phyloP scores from a whole-genome alignment of 2,329 filamentous ascomycete genomes.

The Fusarium transvaalense region DNA sequence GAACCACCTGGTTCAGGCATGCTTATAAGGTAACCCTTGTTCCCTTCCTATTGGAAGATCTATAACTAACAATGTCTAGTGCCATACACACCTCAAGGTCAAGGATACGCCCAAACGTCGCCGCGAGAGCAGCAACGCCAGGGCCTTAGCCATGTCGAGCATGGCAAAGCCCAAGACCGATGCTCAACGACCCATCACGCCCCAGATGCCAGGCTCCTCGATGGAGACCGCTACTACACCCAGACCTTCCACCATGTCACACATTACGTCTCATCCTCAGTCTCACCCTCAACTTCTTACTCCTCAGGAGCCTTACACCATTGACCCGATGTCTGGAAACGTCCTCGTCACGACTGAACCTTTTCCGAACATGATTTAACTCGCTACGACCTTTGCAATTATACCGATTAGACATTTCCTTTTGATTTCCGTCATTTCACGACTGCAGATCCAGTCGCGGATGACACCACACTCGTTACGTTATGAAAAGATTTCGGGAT shows the following conservation, averaged over 20 bases:
- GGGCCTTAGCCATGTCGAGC: constrained; percentile 56
- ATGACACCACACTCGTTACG: constrained; percentile 47
- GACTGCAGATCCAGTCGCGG: constrained; percentile 43
- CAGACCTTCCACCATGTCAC: constrained; percentile 48
- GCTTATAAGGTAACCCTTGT: constrained; percentile 78
- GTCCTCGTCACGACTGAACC: constrained; percentile 45
- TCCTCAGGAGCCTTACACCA: constrained; percentile 36
- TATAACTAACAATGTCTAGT: constrained; percentile 59
- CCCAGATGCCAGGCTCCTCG: constrained; percentile 46
- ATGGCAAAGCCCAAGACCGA: constrained; percentile 64
- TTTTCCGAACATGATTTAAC: constrained; percentile 50
- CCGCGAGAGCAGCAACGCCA: constrained; percentile 70
- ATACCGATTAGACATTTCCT: constrained; percentile 35
- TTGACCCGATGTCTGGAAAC: constrained; percentile 44
- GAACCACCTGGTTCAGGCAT: constrained; percentile 92
- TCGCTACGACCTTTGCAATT: constrained; percentile 32
- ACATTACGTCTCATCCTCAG: constrained; percentile 47
- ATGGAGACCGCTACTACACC: constrained; percentile 44
- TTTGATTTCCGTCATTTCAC: constrained; percentile 39
- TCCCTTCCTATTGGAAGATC: background rate
- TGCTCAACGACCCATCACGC: constrained; percentile 53
- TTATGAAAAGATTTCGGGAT: constrained; percentile 46
- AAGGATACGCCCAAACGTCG: constrained; percentile 78
- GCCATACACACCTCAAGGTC: constrained; percentile 78
- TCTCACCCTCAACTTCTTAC: constrained; percentile 45